Evolutionary conservation across 352 stramenopile species (phyloP).

Genomic region (Globisporangium abappressorium): DNA sequence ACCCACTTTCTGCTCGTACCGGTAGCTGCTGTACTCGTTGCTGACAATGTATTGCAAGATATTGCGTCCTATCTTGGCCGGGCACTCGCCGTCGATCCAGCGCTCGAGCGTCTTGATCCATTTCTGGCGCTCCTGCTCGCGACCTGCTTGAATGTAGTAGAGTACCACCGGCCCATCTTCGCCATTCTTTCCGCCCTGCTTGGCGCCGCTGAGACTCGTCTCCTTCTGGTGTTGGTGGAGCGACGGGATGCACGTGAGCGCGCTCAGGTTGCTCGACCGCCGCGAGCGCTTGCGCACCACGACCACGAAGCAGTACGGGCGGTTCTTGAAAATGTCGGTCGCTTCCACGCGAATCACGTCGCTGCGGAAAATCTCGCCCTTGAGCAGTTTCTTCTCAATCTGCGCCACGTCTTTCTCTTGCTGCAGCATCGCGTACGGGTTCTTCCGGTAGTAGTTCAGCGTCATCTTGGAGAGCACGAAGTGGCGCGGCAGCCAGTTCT

Average conservation of each 20-base stretch:
- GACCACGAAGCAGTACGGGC: constrained; percentile 63
- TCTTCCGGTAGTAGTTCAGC: constrained; percentile 74
- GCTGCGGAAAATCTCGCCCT: constrained; percentile 51
- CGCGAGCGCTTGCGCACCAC: constrained; percentile 54
- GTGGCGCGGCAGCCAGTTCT: constrained; percentile 66
- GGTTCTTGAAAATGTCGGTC: constrained; percentile 56
- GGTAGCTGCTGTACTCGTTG: constrained; percentile 62
- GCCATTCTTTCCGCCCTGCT: constrained; percentile 11
- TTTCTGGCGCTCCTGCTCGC: constrained; percentile 60
- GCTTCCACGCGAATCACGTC: constrained; percentile 65
- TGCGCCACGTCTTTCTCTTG: constrained; percentile 35
- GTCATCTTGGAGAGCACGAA: constrained; percentile 60
- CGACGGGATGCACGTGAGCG: constrained; percentile 37
- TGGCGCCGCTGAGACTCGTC: constrained; percentile 34
- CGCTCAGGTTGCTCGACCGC: constrained; percentile 23
- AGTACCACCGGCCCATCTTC: constrained; percentile 53
- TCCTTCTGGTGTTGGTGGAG: constrained; percentile 45
- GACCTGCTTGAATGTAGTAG: constrained; percentile 66
- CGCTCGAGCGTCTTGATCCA: constrained; percentile 70
- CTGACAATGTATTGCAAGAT: constrained; percentile 77
- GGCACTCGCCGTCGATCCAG: constrained; percentile 66
- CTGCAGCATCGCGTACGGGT: constrained; percentile 32
- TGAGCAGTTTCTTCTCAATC: constrained; percentile 60
- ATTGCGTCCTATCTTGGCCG: constrained; percentile 45
- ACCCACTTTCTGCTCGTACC: constrained; percentile 62